Evolutionary conservation across 176 grass and related monocot species (phyloP), one percentile per base, ranked within the genome.

Genomic region (Carex parvula): DNA sequence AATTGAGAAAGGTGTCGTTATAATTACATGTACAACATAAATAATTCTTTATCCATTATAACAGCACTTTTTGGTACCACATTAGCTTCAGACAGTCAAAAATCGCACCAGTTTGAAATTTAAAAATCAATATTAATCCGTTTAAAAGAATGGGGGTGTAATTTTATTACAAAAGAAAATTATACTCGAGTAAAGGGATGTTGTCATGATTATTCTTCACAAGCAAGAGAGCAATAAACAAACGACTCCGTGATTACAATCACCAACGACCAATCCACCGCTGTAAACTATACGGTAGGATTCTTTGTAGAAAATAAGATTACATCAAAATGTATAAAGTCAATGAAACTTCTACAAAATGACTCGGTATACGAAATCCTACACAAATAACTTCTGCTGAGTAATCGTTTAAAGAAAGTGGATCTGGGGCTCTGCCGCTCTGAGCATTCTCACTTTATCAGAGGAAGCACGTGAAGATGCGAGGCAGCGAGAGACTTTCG

Each of bases 171-270:
- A 26, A 29, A 29, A 39, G 15, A 59, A 59, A n/a, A 17, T 1
- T n/a, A 59, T 18, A 59, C 56, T n/a, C 10, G 56, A 59, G 56
- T n/a, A 21, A 72, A 48, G 20, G 41, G 39, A 0, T 44, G n/a
- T 72, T 72, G n/a, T 72, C 12, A 72, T 72, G 41, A 72, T 72
- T 50, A 53, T 75, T 75, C 71, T 75, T 75, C 71, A 53, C 20
- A 53, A 74, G 44, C 44, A 74, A 74, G 44, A 14, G 68, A 46
- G 15, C 35, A 63, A 29, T 3, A 29, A 46, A 42, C 8, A 20
- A 44, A 10, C 3, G 11, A 44, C 39, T 71, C 32, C 35, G 44
- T 71, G 18, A 71, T 44, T 71, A 46, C 9, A 46, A 44, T 9
- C 67, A 70, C 35, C 37, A 39, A 39, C 3, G 37, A 70, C 17